Percentiles rank a stretch among this genome's conserved stretches.
Conservation (phyloP, 2,329 filamentous ascomycete genomes). For the Macrophomina pseudophaseolina region DNA sequence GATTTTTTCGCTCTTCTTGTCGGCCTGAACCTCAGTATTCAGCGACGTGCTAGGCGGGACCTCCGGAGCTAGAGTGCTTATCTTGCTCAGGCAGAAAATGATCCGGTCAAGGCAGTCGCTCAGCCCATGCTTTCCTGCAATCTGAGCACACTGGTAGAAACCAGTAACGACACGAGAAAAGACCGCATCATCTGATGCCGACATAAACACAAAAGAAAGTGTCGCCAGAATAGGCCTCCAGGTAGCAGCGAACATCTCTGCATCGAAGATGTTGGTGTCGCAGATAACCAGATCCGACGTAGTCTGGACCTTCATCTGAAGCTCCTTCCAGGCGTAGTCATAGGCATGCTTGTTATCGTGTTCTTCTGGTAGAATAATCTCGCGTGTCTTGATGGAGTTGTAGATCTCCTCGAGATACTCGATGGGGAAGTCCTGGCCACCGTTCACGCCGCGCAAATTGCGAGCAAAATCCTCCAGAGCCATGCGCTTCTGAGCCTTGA, state of each 20-base stretch:
- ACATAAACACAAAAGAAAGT: slow-evolving; percentile 98
- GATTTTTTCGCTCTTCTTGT: slow-evolving; percentile 86
- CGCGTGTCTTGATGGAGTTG: slow-evolving; percentile 86
- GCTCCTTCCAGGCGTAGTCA: slow-evolving; percentile 96
- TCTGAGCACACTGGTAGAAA: slow-evolving; percentile 94
- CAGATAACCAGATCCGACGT: slow-evolving; percentile 77
- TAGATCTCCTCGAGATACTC: slow-evolving; percentile 88
- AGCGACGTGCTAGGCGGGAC: slow-evolving; percentile 79
- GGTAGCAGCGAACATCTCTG: slow-evolving; percentile 95
- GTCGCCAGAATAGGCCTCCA: slow-evolving; percentile 96
- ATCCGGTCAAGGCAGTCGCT: slow-evolving; percentile 91
- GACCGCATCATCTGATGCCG: slow-evolving; percentile 93
- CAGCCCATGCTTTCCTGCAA: slow-evolving; percentile 82
- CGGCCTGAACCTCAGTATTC: slow-evolving; percentile 94
- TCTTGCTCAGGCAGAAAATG: slow-evolving; percentile 84
- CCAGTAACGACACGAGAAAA: slow-evolving; percentile 92
- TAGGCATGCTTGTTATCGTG: slow-evolving; percentile 97
- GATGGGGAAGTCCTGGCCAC: slow-evolving; percentile 78
- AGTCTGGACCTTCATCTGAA: slow-evolving; percentile 81
- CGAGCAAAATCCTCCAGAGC: slow-evolving; percentile 78
- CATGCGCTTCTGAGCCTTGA: slow-evolving; percentile 83
- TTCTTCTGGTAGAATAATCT: slow-evolving; percentile 96
- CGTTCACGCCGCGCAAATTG: slow-evolving; percentile 91
- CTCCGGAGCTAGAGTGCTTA: slow-evolving; percentile 83
- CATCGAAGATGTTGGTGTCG: slow-evolving; percentile 92